Evolutionary conservation across 306 rosid species (phyloP).

Genomic region (Carpinus viminea): DNA sequence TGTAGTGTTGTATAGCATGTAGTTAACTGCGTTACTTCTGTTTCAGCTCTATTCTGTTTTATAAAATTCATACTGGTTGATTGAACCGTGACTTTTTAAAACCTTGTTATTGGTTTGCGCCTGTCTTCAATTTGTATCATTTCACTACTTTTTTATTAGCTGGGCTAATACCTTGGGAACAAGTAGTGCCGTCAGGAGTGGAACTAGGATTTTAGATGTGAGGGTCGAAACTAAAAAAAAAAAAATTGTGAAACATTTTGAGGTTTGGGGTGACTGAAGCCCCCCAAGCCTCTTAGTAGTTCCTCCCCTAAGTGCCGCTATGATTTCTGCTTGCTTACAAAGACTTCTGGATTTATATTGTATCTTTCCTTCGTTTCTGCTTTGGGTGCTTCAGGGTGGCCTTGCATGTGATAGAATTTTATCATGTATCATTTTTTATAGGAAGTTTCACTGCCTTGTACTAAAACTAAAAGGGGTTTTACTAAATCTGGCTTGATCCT

Average conservation of each 20-base stretch:
- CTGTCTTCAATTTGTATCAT: not conserved
- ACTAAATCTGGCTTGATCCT: not conserved
- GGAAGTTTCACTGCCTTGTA: not conserved
- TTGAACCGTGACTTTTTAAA: not conserved
- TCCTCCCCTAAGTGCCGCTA: no score
- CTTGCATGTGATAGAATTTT: not conserved
- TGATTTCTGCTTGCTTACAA: not conserved
- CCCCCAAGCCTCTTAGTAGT: no score
- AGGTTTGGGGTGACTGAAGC: no score
- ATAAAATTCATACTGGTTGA: not conserved
- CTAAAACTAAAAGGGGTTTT: not conserved
- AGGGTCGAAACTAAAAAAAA: no score
- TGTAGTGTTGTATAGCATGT: not conserved
- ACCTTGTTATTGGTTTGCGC: not conserved
- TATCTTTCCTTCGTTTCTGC: not conserved
- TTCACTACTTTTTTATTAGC: not conserved
- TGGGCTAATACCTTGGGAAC: not conserved
- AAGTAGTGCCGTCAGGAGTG: not conserved
- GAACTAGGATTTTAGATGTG: no score
- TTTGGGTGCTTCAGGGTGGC: not conserved
- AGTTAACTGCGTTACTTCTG: not conserved
- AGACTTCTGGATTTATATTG: not conserved
- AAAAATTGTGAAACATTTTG: no score
- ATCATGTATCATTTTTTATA: not conserved
- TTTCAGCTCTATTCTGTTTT: not conserved